These are phyloP conservation scores for Coemansia sp. DNA, from an alignment of 192 early-diverging fungal genomes.

Conservation along the genomic window DNA sequence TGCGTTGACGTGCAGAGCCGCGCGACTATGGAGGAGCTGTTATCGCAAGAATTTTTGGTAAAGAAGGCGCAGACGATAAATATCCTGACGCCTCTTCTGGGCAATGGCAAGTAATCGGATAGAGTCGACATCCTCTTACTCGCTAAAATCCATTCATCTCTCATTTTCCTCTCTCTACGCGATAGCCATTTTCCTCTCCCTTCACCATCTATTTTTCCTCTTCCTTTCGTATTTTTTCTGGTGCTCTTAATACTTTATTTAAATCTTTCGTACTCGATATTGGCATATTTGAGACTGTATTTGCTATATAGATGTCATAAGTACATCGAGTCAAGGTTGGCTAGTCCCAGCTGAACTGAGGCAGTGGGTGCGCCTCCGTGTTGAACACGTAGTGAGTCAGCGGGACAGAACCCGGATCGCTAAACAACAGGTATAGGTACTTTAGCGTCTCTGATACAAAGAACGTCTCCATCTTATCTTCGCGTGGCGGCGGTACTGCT, in stretches of 20 bases:
- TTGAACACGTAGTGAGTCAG: conserved; percentile 89
- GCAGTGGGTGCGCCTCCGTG: conserved; percentile 91
- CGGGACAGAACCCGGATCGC: conserved; percentile 60
- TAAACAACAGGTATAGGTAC: conserved; percentile 88
- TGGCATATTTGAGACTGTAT: background rate
- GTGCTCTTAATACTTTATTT: background rate
- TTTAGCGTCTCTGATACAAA: conserved; percentile 94
- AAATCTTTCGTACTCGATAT: background rate
- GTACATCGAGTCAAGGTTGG: background rate
- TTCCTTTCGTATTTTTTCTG: background rate
- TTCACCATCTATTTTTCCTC: conserved; percentile 5
- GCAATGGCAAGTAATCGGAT: conserved; percentile 14
- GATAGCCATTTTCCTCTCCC: conserved; percentile 4
- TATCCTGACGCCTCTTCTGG: conserved; percentile 38
- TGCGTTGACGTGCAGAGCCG: conserved; percentile 86
- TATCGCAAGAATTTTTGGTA: conserved; percentile 68
- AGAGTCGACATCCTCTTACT: background rate
- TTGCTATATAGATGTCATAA: background rate
- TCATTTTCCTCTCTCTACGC: conserved; percentile 2
- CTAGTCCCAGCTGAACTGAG: conserved; percentile 26
- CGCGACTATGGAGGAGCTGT: conserved; percentile 73
- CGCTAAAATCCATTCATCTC: conserved; percentile 7
- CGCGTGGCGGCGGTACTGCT: conserved; percentile 22
- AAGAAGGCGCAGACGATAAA: conserved; percentile 42
- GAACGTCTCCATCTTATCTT: conserved; percentile 64